Base-by-base conservation (phyloP, 1,139 yeast genomes). In the Taiozyma sp. region DNA sequence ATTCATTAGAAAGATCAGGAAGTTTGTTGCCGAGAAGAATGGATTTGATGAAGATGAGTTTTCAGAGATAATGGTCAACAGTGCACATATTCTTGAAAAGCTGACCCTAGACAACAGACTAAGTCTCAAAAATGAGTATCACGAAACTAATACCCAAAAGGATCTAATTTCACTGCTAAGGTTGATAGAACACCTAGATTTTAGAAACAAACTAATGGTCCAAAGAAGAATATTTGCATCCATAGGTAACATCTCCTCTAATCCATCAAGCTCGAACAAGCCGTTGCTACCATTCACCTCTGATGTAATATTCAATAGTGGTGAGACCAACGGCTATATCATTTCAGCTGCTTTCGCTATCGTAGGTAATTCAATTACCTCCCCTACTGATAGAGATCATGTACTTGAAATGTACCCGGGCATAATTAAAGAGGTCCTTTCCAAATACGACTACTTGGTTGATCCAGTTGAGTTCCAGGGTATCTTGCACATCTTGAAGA, bases 381-480 rank as follows among this genome's bases (percentile, higher is more conserved):
- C 59, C 2, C 29, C 50, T 1, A 22, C 45, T 1, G 59, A 59
- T 30, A 58, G 64, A 44, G 50, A 53, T 22, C 35, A 30, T 6
- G n/a, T 62, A 0, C 42, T 64, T 9, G 51, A 50, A 0, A 43
- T 10, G 13, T 43, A 50, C 7, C 64, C 66, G 22, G 37, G 50
- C 3, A 22, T 64, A 22, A 47, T 62, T 11, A 39, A 46, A 2
- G 10, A 26, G 2, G 41, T 54, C 2, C 39, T 60, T 5, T 6
- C 37, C 6, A 60, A 59, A 45, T 57, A 57, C 32, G 47, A 52
- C 22, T 50, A 46, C 41, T 46, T 62, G 11, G 50, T 49, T 6
- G 65, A 62, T 47, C 62, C 65, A 1, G 55, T 62, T 22, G 55
- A 55, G 40, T 62, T 60, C 49, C 65, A 62, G 39, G 63, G 65